These are phyloP conservation scores for Pseudonitzschia pungens DNA, from an alignment of 108 stramenopile genomes.

Conservation along the genomic window DNA sequence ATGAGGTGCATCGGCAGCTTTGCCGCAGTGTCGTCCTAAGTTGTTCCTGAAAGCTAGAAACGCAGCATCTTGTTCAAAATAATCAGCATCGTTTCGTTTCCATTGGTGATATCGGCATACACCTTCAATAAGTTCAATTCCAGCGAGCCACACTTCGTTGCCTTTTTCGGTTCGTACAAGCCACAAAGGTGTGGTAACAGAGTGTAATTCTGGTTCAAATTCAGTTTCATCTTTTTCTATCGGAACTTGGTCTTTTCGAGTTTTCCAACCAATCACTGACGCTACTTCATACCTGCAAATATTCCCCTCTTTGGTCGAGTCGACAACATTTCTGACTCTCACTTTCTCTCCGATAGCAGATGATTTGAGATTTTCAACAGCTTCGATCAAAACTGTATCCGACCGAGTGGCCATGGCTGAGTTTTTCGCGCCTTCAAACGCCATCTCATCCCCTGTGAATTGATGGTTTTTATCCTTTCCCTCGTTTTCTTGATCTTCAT, in stretches of 20 bases:
- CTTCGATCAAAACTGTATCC: slow-evolving; percentile 24
- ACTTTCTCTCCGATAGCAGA: slow-evolving; percentile 71
- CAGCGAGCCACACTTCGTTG: slow-evolving; percentile 48
- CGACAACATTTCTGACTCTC: slow-evolving; percentile 59
- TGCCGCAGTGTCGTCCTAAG: slow-evolving; percentile 72
- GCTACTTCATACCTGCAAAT: slow-evolving; percentile 69
- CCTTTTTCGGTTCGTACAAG: slow-evolving; percentile 49
- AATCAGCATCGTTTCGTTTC: slow-evolving; percentile 49
- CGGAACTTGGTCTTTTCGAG: slow-evolving; percentile 31
- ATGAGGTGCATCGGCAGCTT: slow-evolving; percentile 73
- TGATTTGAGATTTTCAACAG: slow-evolving; percentile 23
- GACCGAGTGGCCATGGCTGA: neutral
- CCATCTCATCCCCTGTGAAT: slow-evolving; percentile 6
- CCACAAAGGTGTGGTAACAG: slow-evolving; percentile 52
- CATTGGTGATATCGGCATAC: slow-evolving; percentile 60
- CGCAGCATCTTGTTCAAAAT: slow-evolving; percentile 74
- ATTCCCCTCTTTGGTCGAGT: slow-evolving; percentile 53
- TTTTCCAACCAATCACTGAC: slow-evolving; percentile 66
- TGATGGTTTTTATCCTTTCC: slow-evolving; percentile 28
- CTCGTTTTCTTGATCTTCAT: slow-evolving; percentile 38
- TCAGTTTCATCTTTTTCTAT: slow-evolving; percentile 31
- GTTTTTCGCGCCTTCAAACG: slow-evolving; percentile 15
- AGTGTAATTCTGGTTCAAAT: slow-evolving; percentile 34
- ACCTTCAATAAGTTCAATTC: slow-evolving; percentile 55
- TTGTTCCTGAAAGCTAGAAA: slow-evolving; percentile 73